These are phyloP conservation scores for Alisma plantagoaquatica DNA, from an alignment of 106 monocot genomes.

Conservation along the genomic window DNA sequence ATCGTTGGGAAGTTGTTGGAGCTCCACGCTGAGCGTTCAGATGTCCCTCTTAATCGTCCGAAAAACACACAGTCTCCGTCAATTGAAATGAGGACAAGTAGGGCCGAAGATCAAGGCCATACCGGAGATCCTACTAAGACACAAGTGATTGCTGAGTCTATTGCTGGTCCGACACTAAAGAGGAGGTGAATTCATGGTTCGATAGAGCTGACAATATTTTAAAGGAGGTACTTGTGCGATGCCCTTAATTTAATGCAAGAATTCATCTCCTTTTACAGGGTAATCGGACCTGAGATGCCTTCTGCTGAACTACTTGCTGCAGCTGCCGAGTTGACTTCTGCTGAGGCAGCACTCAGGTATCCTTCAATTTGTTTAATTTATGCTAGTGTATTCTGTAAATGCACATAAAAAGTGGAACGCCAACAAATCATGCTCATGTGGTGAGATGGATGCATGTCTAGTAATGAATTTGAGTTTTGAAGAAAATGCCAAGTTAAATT, in stretches of 20 bases:
- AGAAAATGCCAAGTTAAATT: too few relatives aligned
- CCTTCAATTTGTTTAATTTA: background rate
- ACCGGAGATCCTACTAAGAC: slow-evolving; percentile 9
- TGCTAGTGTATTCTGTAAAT: background rate
- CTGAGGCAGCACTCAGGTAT: slow-evolving; percentile 68
- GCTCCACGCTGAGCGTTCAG: background rate
- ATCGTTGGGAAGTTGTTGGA: slow-evolving; percentile 20
- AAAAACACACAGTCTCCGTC: slow-evolving; percentile 13
- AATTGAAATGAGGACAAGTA: slow-evolving; percentile 5
- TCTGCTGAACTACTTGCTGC: slow-evolving; percentile 86
- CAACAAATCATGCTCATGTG: too few relatives aligned
- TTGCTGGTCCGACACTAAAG: slow-evolving; percentile 45
- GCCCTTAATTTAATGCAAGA: too few relatives aligned
- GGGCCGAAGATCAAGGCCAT: slow-evolving; percentile 10
- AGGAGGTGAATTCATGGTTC: too few relatives aligned
- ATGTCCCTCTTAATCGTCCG: too few relatives aligned
- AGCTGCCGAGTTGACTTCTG: slow-evolving; percentile 85
- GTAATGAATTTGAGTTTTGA: too few relatives aligned
- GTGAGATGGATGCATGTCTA: too few relatives aligned
- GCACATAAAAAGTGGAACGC: background rate
- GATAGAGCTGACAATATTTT: too few relatives aligned
- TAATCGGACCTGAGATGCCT: slow-evolving; percentile 99
- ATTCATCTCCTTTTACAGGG: too few relatives aligned
- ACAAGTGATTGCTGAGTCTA: slow-evolving; percentile 17
- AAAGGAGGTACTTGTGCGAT: too few relatives aligned